Percentiles rank a stretch among this genome's conserved stretches.
Conservation (phyloP, 83 land plant species). For the Picea engelmannii region DNA sequence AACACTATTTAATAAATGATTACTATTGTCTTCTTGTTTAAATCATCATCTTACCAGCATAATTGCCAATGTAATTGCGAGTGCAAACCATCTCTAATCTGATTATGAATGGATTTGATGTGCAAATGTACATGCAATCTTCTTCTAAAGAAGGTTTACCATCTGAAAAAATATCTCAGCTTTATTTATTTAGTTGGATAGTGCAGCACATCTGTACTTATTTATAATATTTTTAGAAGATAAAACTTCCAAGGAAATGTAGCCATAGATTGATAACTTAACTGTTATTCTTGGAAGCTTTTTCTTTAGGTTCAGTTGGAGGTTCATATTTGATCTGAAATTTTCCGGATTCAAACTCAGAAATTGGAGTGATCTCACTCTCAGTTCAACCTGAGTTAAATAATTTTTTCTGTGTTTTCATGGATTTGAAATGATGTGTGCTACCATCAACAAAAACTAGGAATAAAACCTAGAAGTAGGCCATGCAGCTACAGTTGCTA, state of each 20-base stretch:
- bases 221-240: neutral
- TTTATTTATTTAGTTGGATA: neutral
- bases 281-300: neutral
- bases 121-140: neutral
- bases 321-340: too few relatives aligned
- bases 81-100: neutral
- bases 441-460: too few relatives aligned
- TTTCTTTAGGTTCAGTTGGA: neutral
- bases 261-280: neutral
- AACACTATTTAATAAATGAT: too few relatives aligned
- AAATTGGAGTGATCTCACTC: too few relatives aligned
- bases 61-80: neutral
- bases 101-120: neutral
- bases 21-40: neutral
- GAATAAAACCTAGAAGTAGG: too few relatives aligned
- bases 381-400: too few relatives aligned
- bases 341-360: too few relatives aligned
- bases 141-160: neutral
- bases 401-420: too few relatives aligned
- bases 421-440: too few relatives aligned
- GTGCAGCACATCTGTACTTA: neutral
- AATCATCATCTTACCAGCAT: neutral
- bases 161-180: neutral
- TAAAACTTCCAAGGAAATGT: neutral
- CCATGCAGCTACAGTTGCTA: too few relatives aligned